Evolutionary conservation across 1,139 yeast genomes (phyloP).

Genomic region (Lizanozyma gosingica): DNA sequence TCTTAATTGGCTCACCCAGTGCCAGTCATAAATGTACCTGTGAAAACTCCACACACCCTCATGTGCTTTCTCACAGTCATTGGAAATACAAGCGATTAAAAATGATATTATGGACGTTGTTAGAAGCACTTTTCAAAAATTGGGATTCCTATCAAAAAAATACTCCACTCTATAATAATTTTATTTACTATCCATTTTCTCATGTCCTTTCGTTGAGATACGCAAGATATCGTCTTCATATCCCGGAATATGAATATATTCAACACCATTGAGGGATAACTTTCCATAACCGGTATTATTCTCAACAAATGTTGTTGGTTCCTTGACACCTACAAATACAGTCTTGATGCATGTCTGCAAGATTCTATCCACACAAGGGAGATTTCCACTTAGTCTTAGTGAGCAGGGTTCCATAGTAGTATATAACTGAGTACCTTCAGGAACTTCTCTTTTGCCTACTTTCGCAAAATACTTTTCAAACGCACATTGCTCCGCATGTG

Average conservation of each 20-base stretch:
- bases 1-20: no score
- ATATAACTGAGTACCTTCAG: slow-evolving; percentile 72
- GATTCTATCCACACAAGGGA: slow-evolving; percentile 81
- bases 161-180: no score
- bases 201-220: slow-evolving; percentile 76
- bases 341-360: slow-evolving; percentile 49
- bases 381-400: slow-evolving; percentile 77
- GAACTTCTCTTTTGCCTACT: slow-evolving; percentile 40
- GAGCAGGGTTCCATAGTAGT: slow-evolving; percentile 99
- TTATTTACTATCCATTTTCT: slow-evolving; percentile 17
- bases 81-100: no score
- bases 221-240: slow-evolving; percentile 62
- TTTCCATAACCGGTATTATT: slow-evolving; percentile 58
- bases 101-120: no score
- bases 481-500: slow-evolving; percentile 98
- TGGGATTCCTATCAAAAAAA: no score
- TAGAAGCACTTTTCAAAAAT: no score
- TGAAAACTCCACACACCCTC: no score
- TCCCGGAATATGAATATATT: slow-evolving; percentile 77
- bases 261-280: slow-evolving; percentile 49
- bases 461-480: slow-evolving; percentile 56
- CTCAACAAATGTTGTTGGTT: slow-evolving; percentile 81
- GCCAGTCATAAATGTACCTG: no score
- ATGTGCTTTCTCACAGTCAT: no score
- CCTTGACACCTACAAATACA: slow-evolving; percentile 86